Percentiles rank a stretch among this genome's conserved stretches.
Conservation (phyloP, 371 early-diverging fungal species). For the Capillidium heterosporum region DNA sequence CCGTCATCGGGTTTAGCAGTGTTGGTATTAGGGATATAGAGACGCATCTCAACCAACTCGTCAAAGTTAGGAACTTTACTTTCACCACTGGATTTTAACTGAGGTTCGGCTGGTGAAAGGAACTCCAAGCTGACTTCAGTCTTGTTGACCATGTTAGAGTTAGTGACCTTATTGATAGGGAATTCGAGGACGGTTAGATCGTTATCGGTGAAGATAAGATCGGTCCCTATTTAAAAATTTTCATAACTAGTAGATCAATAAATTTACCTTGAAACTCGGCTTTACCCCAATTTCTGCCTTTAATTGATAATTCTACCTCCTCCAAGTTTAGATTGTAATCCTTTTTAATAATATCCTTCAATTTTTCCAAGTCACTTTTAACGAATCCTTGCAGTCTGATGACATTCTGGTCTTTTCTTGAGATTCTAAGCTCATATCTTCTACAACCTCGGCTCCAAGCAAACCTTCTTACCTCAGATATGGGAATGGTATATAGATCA, state of each 20-base stretch:
- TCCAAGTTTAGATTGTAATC: constrained; percentile 61
- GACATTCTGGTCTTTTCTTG: constrained; percentile 42
- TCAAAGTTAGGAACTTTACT: constrained; percentile 28
- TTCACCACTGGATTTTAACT: constrained; percentile 26
- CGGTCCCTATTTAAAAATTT: constrained; percentile 24
- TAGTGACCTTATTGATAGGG: constrained; percentile 73
- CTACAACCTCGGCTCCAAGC: constrained; percentile 67
- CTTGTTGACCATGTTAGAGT: constrained; percentile 68
- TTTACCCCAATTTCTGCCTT: constrained; percentile 95
- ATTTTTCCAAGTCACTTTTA: constrained; percentile 58
- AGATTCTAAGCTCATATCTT: constrained; percentile 63
- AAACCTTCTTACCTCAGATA: constrained; percentile 43
- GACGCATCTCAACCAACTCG: constrained; percentile 77
- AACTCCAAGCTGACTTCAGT: constrained; percentile 90
- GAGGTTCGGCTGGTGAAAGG: constrained; percentile 37
- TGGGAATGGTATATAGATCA: constrained; percentile 38
- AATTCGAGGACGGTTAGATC: constrained; percentile 82
- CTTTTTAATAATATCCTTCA: constrained; percentile 42
- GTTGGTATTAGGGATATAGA: constrained; percentile 77
- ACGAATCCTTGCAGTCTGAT: constrained; percentile 81
- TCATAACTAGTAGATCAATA: neutral
- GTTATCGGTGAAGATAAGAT: constrained; percentile 58
- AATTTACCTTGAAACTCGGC: constrained; percentile 54
- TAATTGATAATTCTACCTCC: constrained; percentile 60
- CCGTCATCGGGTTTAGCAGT: constrained; percentile 29